These are phyloP conservation scores for Globisporangium cederbergense DNA, from an alignment of 352 stramenopile species.

Conservation along the genomic window DNA sequence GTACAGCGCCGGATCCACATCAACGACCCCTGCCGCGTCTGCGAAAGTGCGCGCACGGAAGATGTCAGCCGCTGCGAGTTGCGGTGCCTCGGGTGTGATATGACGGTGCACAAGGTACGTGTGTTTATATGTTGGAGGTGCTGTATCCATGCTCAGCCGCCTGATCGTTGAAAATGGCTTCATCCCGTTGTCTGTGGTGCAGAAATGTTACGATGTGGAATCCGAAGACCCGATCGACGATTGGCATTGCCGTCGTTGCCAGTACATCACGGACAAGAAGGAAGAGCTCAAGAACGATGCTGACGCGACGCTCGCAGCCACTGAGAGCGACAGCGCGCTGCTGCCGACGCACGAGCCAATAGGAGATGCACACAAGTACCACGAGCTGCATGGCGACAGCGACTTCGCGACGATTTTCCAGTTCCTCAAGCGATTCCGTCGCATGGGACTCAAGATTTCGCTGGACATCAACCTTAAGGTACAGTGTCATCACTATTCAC, in stretches of 20 bases:
- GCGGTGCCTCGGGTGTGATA: conserved; percentile 56
- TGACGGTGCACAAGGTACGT: conserved; percentile 65
- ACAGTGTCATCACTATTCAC: background rate
- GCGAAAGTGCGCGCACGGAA: conserved; percentile 49
- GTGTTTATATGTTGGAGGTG: background rate
- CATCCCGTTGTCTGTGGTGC: background rate
- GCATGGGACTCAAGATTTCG: conserved; percentile 48
- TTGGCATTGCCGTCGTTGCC: conserved; percentile 59
- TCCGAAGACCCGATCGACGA: conserved; percentile 34
- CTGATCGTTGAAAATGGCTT: background rate
- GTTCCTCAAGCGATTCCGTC: conserved; percentile 65
- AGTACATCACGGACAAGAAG: conserved; percentile 41
- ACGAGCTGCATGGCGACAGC: conserved; percentile 36
- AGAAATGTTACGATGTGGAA: conserved; percentile 59
- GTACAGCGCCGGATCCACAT: conserved; percentile 70
- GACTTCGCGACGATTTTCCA: conserved; percentile 61
- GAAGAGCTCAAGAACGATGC: conserved; percentile 15
- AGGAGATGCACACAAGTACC: conserved; percentile 24
- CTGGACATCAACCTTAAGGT: conserved; percentile 46
- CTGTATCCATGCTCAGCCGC: background rate
- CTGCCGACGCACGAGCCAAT: conserved; percentile 40
- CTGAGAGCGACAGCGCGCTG: conserved; percentile 7
- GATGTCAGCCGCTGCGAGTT: conserved; percentile 48
- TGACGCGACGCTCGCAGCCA: conserved; percentile 5
- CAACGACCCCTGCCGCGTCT: conserved; percentile 66